Base-by-base conservation (phyloP, 345 rosid species). In the Erucastrum elatum region DNA sequence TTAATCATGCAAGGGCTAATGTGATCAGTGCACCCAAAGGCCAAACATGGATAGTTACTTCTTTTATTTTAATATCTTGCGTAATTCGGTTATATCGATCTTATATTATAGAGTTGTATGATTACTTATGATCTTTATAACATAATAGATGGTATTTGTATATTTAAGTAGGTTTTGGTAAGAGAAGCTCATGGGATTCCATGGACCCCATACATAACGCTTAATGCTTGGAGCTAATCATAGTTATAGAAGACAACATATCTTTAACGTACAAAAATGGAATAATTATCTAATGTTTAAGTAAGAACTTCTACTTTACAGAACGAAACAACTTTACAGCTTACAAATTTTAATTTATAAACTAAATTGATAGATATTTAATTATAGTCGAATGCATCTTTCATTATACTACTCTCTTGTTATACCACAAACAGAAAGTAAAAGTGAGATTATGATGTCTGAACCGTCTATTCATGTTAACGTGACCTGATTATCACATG, bases 361-460 rank as follows among this genome's bases (percentile, higher is more conserved):
- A 53, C 1, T 15, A 53, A 15, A 53, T 6, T 53, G 41, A 49
- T 67, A 21, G 66, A 69, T 80, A 75, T 63, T 55, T 64, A 80
- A 64, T 7, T 64, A 55, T 41, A 70, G 75, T 74, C 66, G 64
- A 64, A 53, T 69, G 71, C n/a, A 63, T 69, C 62, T 74, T 68
- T 74, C 71, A 39, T n/a, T 29, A 74, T 17, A 39, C 13, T 29
- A 80, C 79, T 64, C 60, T 69, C 53, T 80, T 63, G 75, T 68
- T 62, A 35, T 74, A 55, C 67, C 61, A 68, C 75, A 80, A 68
- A 55, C 79, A 80, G 39, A 80, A 74, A 80, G 82, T 53, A 75
- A 80, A 80, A 80, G 75, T 69, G 75, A 5, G 78, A 80, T 74
- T 60, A 79, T 74, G 75, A 80, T 80, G 75, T 74, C 13, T 80